A percentile compares a stretch with the other conserved stretches of the same genome.
Conservation (phyloP, 2,329 filamentous ascomycete genomes). For the Fusarium sublunatum region DNA sequence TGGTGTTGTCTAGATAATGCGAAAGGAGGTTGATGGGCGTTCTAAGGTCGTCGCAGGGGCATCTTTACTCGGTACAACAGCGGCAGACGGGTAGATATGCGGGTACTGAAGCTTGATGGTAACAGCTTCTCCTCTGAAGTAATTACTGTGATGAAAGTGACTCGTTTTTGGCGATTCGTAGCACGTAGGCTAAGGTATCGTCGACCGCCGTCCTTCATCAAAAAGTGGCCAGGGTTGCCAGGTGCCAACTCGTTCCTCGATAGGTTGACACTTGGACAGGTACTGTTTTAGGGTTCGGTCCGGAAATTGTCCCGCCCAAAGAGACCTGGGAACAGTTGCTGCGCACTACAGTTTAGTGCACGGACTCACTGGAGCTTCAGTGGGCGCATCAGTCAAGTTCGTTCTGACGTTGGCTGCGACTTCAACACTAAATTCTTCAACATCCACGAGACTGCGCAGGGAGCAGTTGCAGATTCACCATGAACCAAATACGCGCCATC, state of each 20-base stretch:
- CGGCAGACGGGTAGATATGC: conserved; percentile 3
- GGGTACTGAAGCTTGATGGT: conserved; percentile 15
- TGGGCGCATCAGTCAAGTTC: conserved; percentile 12
- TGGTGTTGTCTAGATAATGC: conserved; percentile 33
- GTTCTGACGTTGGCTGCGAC: conserved; percentile 31
- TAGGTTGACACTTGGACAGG: conserved; percentile 24
- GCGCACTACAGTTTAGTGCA: conserved; percentile 30
- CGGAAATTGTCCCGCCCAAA: conserved; percentile 52
- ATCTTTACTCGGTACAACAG: conserved; percentile 43
- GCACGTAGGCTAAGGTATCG: conserved; percentile 31
- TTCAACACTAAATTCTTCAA: conserved; percentile 14
- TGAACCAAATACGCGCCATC: conserved; percentile 95
- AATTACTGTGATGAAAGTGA: conserved; percentile 7
- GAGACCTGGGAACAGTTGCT: conserved; percentile 4
- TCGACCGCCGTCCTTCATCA: conserved; percentile 43
- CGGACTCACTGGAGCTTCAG: conserved; percentile 33
- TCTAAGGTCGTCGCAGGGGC: conserved; percentile 43
- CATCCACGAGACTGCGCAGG: not conserved
- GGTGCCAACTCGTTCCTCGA: conserved; percentile 31
- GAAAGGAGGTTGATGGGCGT: conserved; percentile 35
- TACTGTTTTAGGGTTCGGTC: conserved; percentile 46
- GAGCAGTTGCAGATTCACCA: conserved; percentile 54
- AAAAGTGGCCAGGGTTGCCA: conserved; percentile 42
- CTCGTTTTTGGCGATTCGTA: conserved; percentile 20
- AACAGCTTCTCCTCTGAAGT: conserved; percentile 3